A percentile compares a stretch with the other conserved stretches of the same genome.
phyloP scores from a whole-genome alignment of 1,284 basidiomycete species.

The Malassezia psittaci region DNA sequence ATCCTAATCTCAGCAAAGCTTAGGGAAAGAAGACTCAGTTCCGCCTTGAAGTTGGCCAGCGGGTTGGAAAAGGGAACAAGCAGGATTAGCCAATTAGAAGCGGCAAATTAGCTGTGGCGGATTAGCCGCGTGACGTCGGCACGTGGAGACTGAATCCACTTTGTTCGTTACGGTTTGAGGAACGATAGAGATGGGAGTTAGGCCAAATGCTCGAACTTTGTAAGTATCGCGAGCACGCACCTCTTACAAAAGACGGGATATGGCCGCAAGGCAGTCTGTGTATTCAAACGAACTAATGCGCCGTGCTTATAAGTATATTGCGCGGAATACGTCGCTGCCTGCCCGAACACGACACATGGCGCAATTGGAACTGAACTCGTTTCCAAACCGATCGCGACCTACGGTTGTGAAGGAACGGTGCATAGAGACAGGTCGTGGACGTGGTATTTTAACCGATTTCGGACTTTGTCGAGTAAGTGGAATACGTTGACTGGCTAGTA shows the following conservation, averaged over 20 bases:
- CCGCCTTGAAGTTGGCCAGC: too few relatives aligned
- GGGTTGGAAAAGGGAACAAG: too few relatives aligned
- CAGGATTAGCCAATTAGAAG: conserved; percentile 1
- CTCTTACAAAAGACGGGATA: conserved; percentile 33
- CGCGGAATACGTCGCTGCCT: conserved; percentile 42
- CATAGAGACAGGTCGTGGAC: conserved; percentile 67
- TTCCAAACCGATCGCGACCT: conserved; percentile 69
- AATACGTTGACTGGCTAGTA: conserved; percentile 53
- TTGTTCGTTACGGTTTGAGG: neutral
- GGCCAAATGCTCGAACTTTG: conserved; percentile 14
- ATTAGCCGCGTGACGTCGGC: neutral
- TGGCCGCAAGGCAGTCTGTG: conserved; percentile 43
- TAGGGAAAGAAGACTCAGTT: neutral
- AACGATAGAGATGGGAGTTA: conserved; percentile 7
- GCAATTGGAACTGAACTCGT: conserved; percentile 83
- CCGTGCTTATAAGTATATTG: conserved; percentile 45
- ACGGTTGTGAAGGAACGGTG: conserved; percentile 80
- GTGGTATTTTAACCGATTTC: conserved; percentile 79
- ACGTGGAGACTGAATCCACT: conserved; percentile 1
- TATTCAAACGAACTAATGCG: conserved; percentile 43
- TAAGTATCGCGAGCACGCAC: neutral
- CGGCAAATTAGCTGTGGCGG: neutral
- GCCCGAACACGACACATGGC: conserved; percentile 78
- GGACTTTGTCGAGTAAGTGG: conserved; percentile 68
- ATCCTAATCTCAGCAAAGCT: too few relatives aligned